A percentile compares a stretch with the other conserved stretches of the same genome.
These are phyloP conservation scores for Davidsoniella virescens DNA, from an alignment of 2,329 filamentous ascomycete species.

Conservation along the genomic window DNA sequence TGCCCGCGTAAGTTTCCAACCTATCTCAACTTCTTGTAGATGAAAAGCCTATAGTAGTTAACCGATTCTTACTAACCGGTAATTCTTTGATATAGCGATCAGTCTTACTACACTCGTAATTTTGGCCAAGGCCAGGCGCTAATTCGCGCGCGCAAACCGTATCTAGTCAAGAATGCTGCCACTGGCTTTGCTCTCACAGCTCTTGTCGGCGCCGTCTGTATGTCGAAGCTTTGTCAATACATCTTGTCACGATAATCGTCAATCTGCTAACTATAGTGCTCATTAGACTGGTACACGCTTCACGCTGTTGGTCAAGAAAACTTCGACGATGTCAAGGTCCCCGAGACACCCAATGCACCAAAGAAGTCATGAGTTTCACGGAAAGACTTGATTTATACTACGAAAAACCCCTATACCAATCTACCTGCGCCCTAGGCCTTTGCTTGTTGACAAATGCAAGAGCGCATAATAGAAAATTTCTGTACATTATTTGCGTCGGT, in stretches of 20 bases:
- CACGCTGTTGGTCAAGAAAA: slow-evolving; percentile 86
- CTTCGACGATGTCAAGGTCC: slow-evolving; percentile 88
- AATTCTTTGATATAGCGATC: neutral
- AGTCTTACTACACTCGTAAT: slow-evolving; percentile 69
- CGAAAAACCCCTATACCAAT: neutral
- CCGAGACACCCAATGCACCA: slow-evolving; percentile 40
- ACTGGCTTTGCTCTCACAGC: slow-evolving; percentile 61
- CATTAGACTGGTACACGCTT: slow-evolving; percentile 46
- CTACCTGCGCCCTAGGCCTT: neutral
- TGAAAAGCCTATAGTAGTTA: neutral
- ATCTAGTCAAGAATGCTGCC: slow-evolving; percentile 74
- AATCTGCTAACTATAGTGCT: neutral
- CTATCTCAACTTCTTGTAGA: neutral
- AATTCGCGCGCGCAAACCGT: slow-evolving; percentile 80
- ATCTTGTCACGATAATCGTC: neutral
- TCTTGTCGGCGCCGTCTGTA: slow-evolving; percentile 79
- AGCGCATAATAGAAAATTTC: too few species aligned
- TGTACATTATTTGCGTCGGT: neutral
- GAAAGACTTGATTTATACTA: neutral
- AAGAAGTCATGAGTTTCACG: slow-evolving; percentile 15
- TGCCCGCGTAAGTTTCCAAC: slow-evolving; percentile 10
- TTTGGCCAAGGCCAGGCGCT: slow-evolving; percentile 77
- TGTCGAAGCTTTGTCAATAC: slow-evolving; percentile 22
- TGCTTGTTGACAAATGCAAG: neutral
- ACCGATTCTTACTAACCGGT: neutral